Evolutionary conservation across 495 filamentous ascomycete species (phyloP).

Genomic region (Hypoxylon perforatum): DNA sequence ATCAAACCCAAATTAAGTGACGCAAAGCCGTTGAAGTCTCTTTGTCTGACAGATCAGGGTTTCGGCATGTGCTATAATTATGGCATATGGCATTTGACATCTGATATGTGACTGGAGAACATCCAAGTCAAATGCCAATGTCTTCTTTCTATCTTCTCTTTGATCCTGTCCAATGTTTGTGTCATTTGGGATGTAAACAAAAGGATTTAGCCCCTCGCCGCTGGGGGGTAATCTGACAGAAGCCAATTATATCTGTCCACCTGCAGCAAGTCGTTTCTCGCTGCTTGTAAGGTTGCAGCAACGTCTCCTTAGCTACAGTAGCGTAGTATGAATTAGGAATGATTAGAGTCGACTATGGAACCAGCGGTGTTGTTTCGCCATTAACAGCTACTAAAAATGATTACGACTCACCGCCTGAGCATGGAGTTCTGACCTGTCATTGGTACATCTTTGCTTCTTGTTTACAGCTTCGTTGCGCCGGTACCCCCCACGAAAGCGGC

Average conservation of each 20-base stretch:
- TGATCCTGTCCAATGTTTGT: background rate
- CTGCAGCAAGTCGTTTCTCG: constrained; percentile 19
- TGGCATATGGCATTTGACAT: no score
- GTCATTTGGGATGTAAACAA: constrained; percentile 35
- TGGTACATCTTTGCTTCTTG: constrained; percentile 25
- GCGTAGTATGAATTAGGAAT: constrained; percentile 34
- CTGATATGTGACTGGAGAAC: no score
- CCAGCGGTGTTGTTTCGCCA: constrained; percentile 19
- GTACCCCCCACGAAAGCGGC: constrained; percentile 18
- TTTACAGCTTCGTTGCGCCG: constrained; percentile 32
- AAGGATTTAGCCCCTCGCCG: constrained; percentile 10
- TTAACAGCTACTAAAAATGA: constrained; percentile 31
- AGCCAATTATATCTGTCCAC: constrained; percentile 22
- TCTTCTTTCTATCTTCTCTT: no score
- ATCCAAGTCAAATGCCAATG: constrained; percentile 1
- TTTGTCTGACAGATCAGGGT: constrained; percentile 21
- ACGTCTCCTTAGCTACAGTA: constrained; percentile 32
- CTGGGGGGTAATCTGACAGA: constrained; percentile 13
- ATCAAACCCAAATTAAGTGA: constrained; percentile 18
- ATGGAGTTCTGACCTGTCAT: constrained; percentile 27
- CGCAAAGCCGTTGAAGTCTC: constrained; percentile 22
- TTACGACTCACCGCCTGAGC: constrained; percentile 30
- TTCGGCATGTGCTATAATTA: constrained; percentile 7
- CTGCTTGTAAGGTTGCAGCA: constrained; percentile 40
- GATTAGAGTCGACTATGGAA: constrained; percentile 20